Evolutionary conservation across 2,329 filamentous ascomycete species (phyloP).

Genomic region (Basipetospora chlamydospora): DNA sequence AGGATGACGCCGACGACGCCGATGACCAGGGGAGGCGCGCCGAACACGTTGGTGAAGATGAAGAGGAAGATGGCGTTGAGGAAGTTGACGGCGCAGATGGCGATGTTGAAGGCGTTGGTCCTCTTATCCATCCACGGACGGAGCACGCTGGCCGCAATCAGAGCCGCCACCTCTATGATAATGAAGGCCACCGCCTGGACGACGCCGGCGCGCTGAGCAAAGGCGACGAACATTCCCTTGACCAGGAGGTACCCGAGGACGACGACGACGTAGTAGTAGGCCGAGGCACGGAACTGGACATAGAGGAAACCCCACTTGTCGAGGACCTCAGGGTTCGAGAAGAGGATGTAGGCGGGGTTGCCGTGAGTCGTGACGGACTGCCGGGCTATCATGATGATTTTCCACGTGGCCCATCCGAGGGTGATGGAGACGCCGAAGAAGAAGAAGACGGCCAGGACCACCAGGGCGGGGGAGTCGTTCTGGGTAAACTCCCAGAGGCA

Average conservation of each 20-base stretch:
- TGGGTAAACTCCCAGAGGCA: conserved; percentile 89
- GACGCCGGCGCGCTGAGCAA: conserved; percentile 55
- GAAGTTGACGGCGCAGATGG: conserved; percentile 82
- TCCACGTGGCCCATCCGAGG: conserved; percentile 73
- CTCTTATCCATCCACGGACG: conserved; percentile 98
- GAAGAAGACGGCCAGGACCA: conserved; percentile 81
- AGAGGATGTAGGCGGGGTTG: conserved; percentile 93
- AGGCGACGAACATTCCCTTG: conserved; percentile 79
- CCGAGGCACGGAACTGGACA: conserved; percentile 87
- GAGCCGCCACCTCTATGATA: conserved; percentile 63
- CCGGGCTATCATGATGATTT: conserved; percentile 79
- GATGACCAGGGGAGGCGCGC: conserved; percentile 66
- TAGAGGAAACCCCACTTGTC: conserved; percentile 99
- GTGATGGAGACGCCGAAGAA: conserved; percentile 66
- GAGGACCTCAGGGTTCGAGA: conserved; percentile 82
- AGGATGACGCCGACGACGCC: conserved; percentile 82
- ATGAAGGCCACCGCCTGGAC: conserved; percentile 73
- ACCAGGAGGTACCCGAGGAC: conserved; percentile 64
- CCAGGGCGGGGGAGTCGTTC: conserved; percentile 69
- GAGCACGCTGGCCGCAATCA: conserved; percentile 66
- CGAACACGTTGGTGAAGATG: conserved; percentile 77
- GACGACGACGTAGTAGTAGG: conserved; percentile 88
- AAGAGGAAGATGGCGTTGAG: conserved; percentile 79
- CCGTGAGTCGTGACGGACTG: conserved; percentile 84
- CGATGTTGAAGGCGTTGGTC: conserved; percentile 91